Conservation (phyloP, 78 protist genomes). For the Goniomonas avonlea region DNA sequence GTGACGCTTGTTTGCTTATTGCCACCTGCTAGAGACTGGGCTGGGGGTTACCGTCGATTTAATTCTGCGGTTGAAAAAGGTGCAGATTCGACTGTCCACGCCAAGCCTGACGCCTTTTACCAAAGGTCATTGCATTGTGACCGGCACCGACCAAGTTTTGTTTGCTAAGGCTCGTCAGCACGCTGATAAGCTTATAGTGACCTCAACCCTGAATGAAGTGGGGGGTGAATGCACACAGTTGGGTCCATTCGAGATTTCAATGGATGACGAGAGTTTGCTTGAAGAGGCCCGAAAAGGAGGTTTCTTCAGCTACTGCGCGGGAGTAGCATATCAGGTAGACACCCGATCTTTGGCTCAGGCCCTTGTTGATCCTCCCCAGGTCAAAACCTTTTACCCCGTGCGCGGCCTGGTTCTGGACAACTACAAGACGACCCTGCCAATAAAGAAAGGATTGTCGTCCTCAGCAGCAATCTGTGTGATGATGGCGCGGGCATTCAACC, state of each 20-base stretch:
- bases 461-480: conserved; percentile 6
- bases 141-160: not conserved
- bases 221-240: not conserved
- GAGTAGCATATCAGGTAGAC: conserved; percentile 14
- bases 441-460: conserved; percentile 7
- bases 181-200: not conserved
- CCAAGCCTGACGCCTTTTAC: too few species aligned
- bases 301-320: conserved; percentile 5
- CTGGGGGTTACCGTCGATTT: not conserved
- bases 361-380: not conserved
- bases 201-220: too few species aligned
- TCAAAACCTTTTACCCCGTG: conserved; percentile 1
- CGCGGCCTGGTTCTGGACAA: not conserved
- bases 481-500: not conserved
- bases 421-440: not conserved
- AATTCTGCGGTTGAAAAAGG: too few species aligned
- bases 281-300: not conserved
- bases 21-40: conserved; percentile 8
- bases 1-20: not conserved
- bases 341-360: not conserved
- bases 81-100: too few species aligned
- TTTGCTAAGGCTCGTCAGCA: not conserved
- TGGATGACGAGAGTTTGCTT: not conserved
- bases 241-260: not conserved
- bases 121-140: not conserved